phyloP scores from a whole-genome alignment of 768 basidiomycete genomes.

The Crepidotus variabilis region DNA sequence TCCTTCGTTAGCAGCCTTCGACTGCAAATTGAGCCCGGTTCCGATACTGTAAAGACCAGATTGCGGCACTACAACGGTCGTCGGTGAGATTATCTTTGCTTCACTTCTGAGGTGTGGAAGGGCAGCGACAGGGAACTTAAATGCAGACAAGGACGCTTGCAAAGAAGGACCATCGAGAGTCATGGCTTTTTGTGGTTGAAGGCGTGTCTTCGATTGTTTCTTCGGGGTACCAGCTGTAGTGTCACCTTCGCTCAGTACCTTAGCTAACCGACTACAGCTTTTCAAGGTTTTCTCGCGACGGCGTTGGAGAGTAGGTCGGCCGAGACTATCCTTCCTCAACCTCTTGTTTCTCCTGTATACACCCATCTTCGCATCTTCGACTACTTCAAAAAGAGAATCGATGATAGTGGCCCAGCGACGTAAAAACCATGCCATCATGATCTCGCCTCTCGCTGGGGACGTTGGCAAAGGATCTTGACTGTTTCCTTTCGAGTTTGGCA shows the following conservation, averaged over 20 bases:
- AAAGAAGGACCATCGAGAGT: no score
- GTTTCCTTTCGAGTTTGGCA: no score
- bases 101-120: no score
- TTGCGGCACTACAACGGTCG: no score
- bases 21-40: no score
- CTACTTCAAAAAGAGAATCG: slow-evolving; percentile 26
- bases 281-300: background rate
- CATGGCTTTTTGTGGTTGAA: no score
- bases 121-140: no score
- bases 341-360: slow-evolving; percentile 1
- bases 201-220: background rate
- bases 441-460: slow-evolving; percentile 12
- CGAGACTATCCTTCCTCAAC: slow-evolving; percentile 3
- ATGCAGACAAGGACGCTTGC: no score
- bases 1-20: no score
- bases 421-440: slow-evolving; percentile 32
- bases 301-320: background rate
- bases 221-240: background rate
- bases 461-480: no score
- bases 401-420: slow-evolving; percentile 29
- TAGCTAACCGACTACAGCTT: background rate
- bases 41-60: no score
- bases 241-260: background rate
- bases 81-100: no score
- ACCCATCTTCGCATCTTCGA: slow-evolving; percentile 12